Base-by-base conservation (phyloP, 2,329 filamentous ascomycete genomes). In the Mycosphaerelloides madeirae region DNA sequence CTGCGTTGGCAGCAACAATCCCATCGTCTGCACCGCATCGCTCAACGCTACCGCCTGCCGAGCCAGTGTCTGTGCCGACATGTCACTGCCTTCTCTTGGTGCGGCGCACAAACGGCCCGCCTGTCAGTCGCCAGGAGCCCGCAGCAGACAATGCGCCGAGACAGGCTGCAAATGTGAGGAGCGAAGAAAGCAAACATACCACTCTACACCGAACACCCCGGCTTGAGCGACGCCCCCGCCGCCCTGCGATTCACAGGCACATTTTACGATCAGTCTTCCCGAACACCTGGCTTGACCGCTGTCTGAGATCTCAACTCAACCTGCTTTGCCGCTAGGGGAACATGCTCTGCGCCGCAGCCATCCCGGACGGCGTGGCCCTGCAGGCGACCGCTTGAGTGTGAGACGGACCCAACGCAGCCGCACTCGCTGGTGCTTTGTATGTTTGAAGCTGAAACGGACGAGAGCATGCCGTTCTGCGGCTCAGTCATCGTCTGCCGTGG, bases 271-370 rank as follows among this genome's bases (percentile, higher is more conserved):
- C 31, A 29, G 31, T 46, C 32, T 40, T 36, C 40, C 49, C 49
- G 49, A 38, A 29, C 36, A 52, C 49, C 43, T 46, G 49, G 49
- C 49, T 52, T 34, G 22, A 34, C 25, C 49, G 39, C 44, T 46
- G 42, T 40, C 40, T 22, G 25, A 18, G 22, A 40, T 40, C 28
- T 31, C 28, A 29, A 40, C 16, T 25, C 22, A 6, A 5, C 31
- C 15, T n/a, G 31, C 31, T 32, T 28, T 14, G 31, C 35, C 34
- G 34, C 18, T 39, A 29, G 32, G 41, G 32, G 39, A 37, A 45
- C 22, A 6, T 25, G 22, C 22, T 25, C 22, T 9, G 22, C 22
- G 22, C 22, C 22, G 22, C 22, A 25, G 22, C n/a, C 9, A 25
- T 25, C 22, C 22, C 9, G 22, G 22, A 25, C 22, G 22, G 22